Conservation (phyloP, 2,329 filamentous ascomycete species). For the Rutstroemia sp. region DNA sequence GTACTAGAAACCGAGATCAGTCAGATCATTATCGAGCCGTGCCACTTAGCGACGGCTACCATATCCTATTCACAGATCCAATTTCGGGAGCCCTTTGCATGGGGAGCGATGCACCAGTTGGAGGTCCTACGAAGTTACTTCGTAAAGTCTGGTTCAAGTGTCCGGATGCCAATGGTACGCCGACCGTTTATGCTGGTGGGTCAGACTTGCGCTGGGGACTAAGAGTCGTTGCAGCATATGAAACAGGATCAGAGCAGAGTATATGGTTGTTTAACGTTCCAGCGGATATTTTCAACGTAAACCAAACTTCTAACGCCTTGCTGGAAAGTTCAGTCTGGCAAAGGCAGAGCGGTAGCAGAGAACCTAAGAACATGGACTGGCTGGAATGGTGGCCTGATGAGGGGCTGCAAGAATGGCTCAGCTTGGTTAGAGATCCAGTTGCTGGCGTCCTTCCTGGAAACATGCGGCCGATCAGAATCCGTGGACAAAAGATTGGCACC, state of each 20-base stretch:
- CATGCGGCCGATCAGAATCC: slow-evolving; percentile 42
- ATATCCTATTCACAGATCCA: slow-evolving; percentile 59
- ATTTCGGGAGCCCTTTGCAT: slow-evolving; percentile 47
- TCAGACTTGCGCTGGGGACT: slow-evolving; percentile 51
- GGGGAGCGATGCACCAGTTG: slow-evolving; percentile 51
- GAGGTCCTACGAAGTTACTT: slow-evolving; percentile 47
- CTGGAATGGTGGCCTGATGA: slow-evolving; percentile 35
- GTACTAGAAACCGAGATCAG: slow-evolving; percentile 18
- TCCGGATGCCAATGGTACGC: slow-evolving; percentile 30
- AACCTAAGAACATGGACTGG: slow-evolving; percentile 22
- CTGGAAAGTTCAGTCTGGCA: slow-evolving; percentile 10
- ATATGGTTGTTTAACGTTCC: slow-evolving; percentile 57
- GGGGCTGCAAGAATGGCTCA: slow-evolving; percentile 30
- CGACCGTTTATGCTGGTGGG: slow-evolving; percentile 48
- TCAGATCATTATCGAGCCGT: slow-evolving; percentile 56
- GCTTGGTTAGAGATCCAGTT: slow-evolving; percentile 20
- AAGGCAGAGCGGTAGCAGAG: not conserved
- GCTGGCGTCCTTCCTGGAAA: slow-evolving; percentile 21
- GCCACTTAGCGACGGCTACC: slow-evolving; percentile 57
- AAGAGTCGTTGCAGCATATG: slow-evolving; percentile 50
- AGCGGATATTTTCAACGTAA: slow-evolving; percentile 42
- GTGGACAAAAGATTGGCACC: slow-evolving; percentile 41
- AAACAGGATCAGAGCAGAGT: slow-evolving; percentile 33
- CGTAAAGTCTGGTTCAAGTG: slow-evolving; percentile 48
- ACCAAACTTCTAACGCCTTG: slow-evolving; percentile 16